These are phyloP conservation scores for Neoscytalidium dimidiatum DNA, from an alignment of 2,329 filamentous ascomycete genomes.

Conservation along the genomic window DNA sequence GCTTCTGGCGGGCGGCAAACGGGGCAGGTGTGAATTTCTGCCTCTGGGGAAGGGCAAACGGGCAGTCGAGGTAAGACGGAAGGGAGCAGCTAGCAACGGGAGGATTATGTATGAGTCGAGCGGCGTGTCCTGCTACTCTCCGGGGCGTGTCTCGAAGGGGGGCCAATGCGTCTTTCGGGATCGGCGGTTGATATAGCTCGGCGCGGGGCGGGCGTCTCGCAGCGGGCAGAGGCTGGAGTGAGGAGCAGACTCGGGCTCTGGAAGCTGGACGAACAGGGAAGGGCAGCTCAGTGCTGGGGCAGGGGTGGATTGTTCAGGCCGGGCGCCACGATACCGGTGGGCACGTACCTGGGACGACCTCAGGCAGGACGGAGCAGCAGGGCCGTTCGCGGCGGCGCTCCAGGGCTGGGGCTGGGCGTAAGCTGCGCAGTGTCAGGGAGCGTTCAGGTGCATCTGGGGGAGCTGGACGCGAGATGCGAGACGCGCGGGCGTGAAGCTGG, in stretches of 20 bases:
- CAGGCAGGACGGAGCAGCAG: background rate
- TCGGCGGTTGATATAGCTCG: constrained; percentile 11
- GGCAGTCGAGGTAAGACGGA: background rate
- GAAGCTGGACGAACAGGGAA: background rate
- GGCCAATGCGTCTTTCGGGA: constrained; percentile 8
- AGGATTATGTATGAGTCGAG: constrained; percentile 11
- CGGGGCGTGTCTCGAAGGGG: background rate
- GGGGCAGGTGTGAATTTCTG: too few species aligned
- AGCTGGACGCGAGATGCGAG: background rate
- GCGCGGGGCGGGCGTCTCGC: background rate
- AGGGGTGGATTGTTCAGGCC: background rate
- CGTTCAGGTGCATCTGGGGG: constrained; percentile 3
- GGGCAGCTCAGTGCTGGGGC: background rate
- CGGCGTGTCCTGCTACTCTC: background rate
- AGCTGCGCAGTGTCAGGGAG: background rate
- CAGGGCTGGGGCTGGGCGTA: constrained; percentile 4
- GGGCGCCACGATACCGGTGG: background rate
- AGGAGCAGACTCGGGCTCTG: too few species aligned
- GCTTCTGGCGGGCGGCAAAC: background rate
- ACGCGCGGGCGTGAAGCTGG: background rate
- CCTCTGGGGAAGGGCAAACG: background rate
- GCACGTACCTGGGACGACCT: constrained; percentile 12
- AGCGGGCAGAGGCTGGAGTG: too few species aligned
- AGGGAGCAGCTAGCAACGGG: background rate
- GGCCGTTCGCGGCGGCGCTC: background rate